Evolutionary conservation across 2,329 filamentous ascomycete genomes (phyloP).

Genomic region (Arthrobotrys iridis): DNA sequence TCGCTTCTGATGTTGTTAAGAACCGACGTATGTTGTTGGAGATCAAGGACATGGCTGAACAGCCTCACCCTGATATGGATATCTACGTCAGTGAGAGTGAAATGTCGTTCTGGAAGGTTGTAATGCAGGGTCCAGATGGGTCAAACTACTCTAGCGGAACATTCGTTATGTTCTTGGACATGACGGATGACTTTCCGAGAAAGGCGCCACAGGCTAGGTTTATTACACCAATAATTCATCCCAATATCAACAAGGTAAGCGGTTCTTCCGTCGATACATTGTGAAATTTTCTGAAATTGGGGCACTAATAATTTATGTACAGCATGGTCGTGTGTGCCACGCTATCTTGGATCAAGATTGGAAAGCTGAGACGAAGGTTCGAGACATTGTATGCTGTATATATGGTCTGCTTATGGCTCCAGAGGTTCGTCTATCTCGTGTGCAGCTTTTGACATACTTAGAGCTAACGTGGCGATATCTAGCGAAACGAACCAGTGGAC

Average conservation of each 20-base stretch:
- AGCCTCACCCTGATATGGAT: constrained; percentile 55
- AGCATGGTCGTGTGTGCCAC: constrained; percentile 58
- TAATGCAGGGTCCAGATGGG: constrained; percentile 52
- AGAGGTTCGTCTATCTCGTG: constrained; percentile 49
- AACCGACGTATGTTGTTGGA: constrained; percentile 52
- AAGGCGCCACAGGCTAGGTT: constrained; percentile 55
- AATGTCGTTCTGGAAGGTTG: constrained; percentile 56
- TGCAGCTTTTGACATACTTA: background rate
- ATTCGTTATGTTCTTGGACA: constrained; percentile 55
- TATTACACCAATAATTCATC: constrained; percentile 57
- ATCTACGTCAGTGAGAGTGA: constrained; percentile 56
- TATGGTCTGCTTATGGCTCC: constrained; percentile 56
- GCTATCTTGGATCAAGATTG: constrained; percentile 57
- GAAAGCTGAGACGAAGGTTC: constrained; percentile 54
- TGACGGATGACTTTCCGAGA: constrained; percentile 54
- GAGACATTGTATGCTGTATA: constrained; percentile 56
- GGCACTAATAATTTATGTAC: background rate
- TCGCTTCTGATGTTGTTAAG: constrained; percentile 33
- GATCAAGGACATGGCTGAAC: constrained; percentile 54
- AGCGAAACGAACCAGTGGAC: constrained; percentile 55
- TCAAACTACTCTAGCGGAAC: constrained; percentile 52
- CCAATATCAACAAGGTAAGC: constrained; percentile 58
- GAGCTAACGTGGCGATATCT: background rate
- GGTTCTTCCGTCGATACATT: background rate
- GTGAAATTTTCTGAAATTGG: background rate